Evolutionary conservation across 179 eudicot species (phyloP).

Genomic region (Beta corolliflora): DNA sequence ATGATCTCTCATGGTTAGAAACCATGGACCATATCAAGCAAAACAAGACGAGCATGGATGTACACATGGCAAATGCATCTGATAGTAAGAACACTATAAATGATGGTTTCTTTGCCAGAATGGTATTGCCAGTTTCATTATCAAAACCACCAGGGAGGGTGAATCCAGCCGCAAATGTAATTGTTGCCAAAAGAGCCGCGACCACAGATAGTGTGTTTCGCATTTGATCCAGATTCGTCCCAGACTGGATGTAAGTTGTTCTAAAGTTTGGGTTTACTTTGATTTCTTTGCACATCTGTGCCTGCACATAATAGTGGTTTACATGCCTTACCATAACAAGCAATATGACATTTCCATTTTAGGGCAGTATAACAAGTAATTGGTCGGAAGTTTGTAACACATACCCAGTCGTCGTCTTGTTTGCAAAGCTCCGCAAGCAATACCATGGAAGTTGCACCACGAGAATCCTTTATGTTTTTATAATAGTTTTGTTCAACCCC

Average conservation of each 20-base stretch:
- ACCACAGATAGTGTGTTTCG: conserved; percentile 7
- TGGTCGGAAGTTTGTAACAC: not conserved
- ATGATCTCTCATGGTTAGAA: not conserved
- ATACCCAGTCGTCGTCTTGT: conserved; percentile 10
- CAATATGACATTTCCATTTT: too few relatives aligned
- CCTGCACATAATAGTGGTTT: not conserved
- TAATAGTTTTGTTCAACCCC: not conserved
- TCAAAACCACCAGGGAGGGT: conserved; percentile 12
- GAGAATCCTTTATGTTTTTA: not conserved
- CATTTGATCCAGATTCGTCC: conserved; percentile 4
- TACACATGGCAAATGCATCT: conserved; percentile 4
- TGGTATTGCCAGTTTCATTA: not conserved
- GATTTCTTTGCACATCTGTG: not conserved
- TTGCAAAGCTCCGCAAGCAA: not conserved
- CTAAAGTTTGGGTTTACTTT: not conserved
- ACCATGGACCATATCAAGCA: conserved; percentile 23
- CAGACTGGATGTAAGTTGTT: not conserved
- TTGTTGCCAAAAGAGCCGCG: conserved; percentile 4
- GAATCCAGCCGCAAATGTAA: conserved; percentile 9
- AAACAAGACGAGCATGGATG: conserved; percentile 1
- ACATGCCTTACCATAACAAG: too few relatives aligned
- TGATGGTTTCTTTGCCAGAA: conserved; percentile 3
- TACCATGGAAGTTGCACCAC: not conserved
- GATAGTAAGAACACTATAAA: conserved; percentile 7
- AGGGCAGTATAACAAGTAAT: not conserved